These are phyloP conservation scores for Mucor mucedo DNA, from an alignment of 371 early-diverging fungal genomes.

Conservation along the genomic window DNA sequence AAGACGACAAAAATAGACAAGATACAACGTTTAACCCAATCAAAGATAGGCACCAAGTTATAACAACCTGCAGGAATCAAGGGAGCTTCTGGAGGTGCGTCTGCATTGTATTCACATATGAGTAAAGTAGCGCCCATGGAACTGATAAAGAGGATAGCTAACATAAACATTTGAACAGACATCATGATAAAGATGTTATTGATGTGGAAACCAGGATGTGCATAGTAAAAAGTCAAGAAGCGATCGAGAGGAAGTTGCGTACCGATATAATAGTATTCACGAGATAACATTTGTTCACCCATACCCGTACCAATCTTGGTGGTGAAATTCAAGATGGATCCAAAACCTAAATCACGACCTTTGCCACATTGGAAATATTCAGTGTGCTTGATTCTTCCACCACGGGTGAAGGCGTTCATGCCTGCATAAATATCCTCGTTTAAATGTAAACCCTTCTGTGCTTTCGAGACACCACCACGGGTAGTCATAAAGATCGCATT, in stretches of 20 bases:
- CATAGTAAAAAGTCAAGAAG: constrained; percentile 88
- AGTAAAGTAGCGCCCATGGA: constrained; percentile 70
- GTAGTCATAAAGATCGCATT: constrained; percentile 90
- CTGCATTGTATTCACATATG: constrained; percentile 59
- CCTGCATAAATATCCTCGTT: constrained; percentile 96
- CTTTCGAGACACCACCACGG: constrained; percentile 89
- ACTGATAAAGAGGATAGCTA: constrained; percentile 77
- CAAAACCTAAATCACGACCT: constrained; percentile 91
- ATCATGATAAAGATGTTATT: constrained; percentile 91
- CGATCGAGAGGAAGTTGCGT: constrained; percentile 85
- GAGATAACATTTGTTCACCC: constrained; percentile 91
- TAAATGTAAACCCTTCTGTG: constrained; percentile 89
- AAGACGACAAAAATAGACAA: constrained; percentile 80
- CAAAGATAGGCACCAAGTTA: constrained; percentile 74
- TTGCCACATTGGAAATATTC: constrained; percentile 95
- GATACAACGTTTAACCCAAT: constrained; percentile 86
- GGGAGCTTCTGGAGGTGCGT: constrained; percentile 49
- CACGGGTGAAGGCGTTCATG: constrained; percentile 86
- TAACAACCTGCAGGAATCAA: constrained; percentile 68
- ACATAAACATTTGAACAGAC: constrained; percentile 84
- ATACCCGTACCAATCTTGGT: constrained; percentile 93
- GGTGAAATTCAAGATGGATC: constrained; percentile 87
- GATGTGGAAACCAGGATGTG: constrained; percentile 91
- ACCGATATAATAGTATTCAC: constrained; percentile 91
- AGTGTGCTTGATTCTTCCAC: constrained; percentile 89